Base-by-base conservation (phyloP, 768 basidiomycete genomes). In the Calocybe indica region DNA sequence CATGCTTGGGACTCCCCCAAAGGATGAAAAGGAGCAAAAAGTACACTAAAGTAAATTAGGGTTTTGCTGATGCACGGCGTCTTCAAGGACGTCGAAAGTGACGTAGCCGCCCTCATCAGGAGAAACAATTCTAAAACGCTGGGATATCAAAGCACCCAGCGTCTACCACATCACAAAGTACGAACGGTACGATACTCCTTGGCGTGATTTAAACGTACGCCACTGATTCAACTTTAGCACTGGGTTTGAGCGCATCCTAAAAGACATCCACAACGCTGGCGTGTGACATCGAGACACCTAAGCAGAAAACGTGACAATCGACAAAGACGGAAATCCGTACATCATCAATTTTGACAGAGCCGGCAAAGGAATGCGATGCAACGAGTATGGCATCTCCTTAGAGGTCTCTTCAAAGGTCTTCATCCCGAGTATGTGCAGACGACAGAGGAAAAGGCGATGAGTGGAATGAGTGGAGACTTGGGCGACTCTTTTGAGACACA, bases 281-380 rank as follows among this genome's bases (percentile, higher is more conserved):
- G 54, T 64, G 7, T 49, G 55, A 13, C 58, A 65, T 37, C 47
- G 57, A 15, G 64, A 65, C 42, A 43, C 64, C 12, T 55, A 58
- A 5, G 42, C 51, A 5, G 35, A 52, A 8, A 65, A 64, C 36
- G 42, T 65, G 34, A 48, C 55, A 11, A 38, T 60, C 38, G 47
- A 56, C 14, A 47, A 56, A 13, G 44, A 43, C 2, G 57, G 56
- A 3, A 35, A 37, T 7, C 55, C 55, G 30, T 52, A 39, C 35
- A 55, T 63, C 32, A 60, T 60, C 15, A 62, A 65, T 46, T 63
- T 65, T 42, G 60, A 63, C 45, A 46, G 51, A 29, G 51, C 22
- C 22, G 4, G 22, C 22, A 22, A 22, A 22, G 22, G 22, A 22
- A 22, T 22, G 22, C 22, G 22, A 22, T 22, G 22, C 22, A 22